phyloP scores from a whole-genome alignment of 192 early-diverging fungal genomes.

The Irineochytrium annulatum region DNA sequence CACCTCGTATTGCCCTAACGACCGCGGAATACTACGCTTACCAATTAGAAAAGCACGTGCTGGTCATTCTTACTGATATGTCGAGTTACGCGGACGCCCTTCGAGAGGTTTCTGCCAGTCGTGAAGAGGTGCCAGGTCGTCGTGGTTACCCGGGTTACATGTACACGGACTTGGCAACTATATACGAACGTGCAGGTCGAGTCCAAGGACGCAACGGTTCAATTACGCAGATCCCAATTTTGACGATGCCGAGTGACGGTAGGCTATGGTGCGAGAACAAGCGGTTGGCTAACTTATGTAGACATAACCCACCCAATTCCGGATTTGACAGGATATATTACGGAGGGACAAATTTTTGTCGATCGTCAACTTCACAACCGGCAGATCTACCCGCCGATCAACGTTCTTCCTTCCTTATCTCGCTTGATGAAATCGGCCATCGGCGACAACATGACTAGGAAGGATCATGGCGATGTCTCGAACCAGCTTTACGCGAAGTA shows the following conservation, averaged over 20 bases:
- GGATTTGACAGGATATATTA: constrained; percentile 99
- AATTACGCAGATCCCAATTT: constrained; percentile 99
- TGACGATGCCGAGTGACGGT: constrained; percentile 98
- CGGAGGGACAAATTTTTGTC: constrained; percentile 98
- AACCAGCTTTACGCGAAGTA: constrained; percentile 99
- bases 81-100: constrained; percentile 98
- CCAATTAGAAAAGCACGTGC: constrained; percentile 98
- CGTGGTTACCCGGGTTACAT: constrained; percentile 99
- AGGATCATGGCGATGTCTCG: constrained; percentile 98
- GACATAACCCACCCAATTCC: constrained; percentile 99
- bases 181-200: constrained; percentile 98
- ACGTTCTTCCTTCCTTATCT: constrained; percentile 96
- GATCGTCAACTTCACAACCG: constrained; percentile 98
- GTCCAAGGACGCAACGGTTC: constrained; percentile 95
- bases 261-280: neutral
- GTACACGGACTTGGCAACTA: constrained; percentile 99
- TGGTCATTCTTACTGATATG: constrained; percentile 99
- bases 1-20: constrained; percentile 94
- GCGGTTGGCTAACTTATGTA: constrained; percentile 12
- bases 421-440: constrained; percentile 99
- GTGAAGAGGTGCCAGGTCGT: constrained; percentile 99
- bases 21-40: constrained; percentile 99
- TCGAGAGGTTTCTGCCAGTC: constrained; percentile 97
- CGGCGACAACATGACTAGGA: constrained; percentile 94
- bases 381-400: constrained; percentile 99